Evolutionary conservation across 345 rosid genomes (phyloP), one percentile per base, ranked within the genome.

Genomic region (Physaria fendleri): DNA sequence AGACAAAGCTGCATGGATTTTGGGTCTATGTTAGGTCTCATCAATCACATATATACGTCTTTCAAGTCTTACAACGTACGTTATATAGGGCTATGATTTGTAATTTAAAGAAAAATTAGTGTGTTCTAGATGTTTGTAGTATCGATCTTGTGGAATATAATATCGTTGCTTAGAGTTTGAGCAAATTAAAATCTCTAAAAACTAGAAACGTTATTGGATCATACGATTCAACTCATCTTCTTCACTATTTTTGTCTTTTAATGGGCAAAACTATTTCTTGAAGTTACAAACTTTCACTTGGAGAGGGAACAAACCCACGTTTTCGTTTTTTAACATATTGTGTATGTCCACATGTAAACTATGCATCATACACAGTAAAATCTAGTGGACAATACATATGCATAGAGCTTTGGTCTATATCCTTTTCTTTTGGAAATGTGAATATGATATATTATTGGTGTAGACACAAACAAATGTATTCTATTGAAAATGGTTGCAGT

Each of bases 1-100:
- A 42, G 13, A 65, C 57, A 59, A 58, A 30, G 68, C 55, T 61
- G 68, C 74, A 62, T 69, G 68, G 68, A 16, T 42, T 68, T 42
- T 39, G 62, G 75, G 53, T 40, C 46, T 71, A 61, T 69, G 82
- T 77, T 79, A 64, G 79, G 81, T 79, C 71, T 67, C 48, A 59
- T 68, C 72, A 67, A 21, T 57, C 59, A 58, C 49, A 17, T 29
- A 51, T 40, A 23, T 29, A 51, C 47, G 39, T 67, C 32, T 32
- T 67, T 59, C 46, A 60, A 33, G 27, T 39, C 32, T 33, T 44
- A 52, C 57, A 61, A 61, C 68, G 73, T 69, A 56, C 74, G 68
- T 54, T 69, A 12, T 45, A 3, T n/a, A 5, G 10, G 10, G 5
- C 9, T 40, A 24, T 50, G 38, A 50, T 50, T 17, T 29, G 56